A percentile compares a stretch with the other conserved stretches of the same genome.
phyloP scores from a whole-genome alignment of 2,329 filamentous ascomycete genomes.

The Zarea fungicola region DNA sequence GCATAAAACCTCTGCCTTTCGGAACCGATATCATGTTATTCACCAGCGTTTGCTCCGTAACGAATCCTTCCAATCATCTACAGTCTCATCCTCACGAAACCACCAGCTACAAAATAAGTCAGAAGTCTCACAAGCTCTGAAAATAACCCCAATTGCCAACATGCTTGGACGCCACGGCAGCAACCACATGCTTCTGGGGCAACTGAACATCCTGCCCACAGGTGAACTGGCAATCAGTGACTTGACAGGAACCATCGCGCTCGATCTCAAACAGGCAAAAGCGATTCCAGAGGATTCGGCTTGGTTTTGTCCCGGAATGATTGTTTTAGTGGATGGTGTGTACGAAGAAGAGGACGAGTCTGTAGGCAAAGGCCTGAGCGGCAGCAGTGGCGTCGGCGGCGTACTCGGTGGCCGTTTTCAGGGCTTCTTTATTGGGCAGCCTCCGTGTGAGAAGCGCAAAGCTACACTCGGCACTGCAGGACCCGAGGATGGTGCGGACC shows the following conservation, averaged over 20 bases:
- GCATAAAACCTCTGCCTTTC: constrained; percentile 80
- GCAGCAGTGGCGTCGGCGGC: constrained; percentile 77
- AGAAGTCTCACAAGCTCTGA: constrained; percentile 67
- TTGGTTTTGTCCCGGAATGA: constrained; percentile 95
- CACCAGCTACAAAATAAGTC: constrained; percentile 53
- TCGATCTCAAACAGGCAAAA: constrained; percentile 76
- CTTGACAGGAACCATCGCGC: constrained; percentile 76
- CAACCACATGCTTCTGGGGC: constrained; percentile 79
- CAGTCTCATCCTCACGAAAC: constrained; percentile 57
- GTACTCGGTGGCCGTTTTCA: constrained; percentile 90
- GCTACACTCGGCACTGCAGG: constrained; percentile 69
- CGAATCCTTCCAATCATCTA: constrained; percentile 82
- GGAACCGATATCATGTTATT: constrained; percentile 86
- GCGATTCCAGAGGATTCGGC: constrained; percentile 79
- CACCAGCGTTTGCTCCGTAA: constrained; percentile 90
- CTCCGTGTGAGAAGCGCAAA: constrained; percentile 80
- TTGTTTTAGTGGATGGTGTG: constrained; percentile 89
- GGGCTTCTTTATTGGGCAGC: constrained; percentile 84
- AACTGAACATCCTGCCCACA: constrained; percentile 74
- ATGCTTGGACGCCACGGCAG: constrained; percentile 74
- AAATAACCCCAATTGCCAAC: constrained; percentile 79
- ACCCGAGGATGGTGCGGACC: constrained; percentile 50
- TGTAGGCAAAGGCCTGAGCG: constrained; percentile 63
- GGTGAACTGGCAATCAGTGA: constrained; percentile 81
- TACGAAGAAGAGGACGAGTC: constrained; percentile 88